Base-by-base conservation (phyloP, 768 basidiomycete genomes). In the Boletus bicolor region DNA sequence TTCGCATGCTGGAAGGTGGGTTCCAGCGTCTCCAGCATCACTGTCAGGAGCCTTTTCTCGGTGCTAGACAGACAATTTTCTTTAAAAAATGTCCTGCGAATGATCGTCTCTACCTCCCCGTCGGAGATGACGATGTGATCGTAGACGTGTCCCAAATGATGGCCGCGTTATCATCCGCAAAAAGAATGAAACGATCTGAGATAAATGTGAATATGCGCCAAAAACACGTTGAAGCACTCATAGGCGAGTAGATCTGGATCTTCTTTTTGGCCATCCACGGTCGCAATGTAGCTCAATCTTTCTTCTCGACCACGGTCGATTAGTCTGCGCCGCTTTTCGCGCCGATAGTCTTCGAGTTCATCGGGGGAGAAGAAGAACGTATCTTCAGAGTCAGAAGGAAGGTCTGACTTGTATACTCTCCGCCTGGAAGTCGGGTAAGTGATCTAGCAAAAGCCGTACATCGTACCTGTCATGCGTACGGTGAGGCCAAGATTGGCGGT, bases 381-480 rank as follows among this genome's bases (percentile, higher is more conserved):
- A 61, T 95, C 92, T 73, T 94, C 93, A 5, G 83, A 68, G 64
- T 94, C 92, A 0, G 92, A 93, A 5, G 91, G 86, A 3, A 94
- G 79, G 68, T 92, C 87, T 0, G 86, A 87, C 11, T 6, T 32
- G 58, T 32, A 14, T 37, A 8, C 8, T 26, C 44, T 60, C 53
- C 24, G 55, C 41, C 44, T 15, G 44, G 2, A 42, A 24, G 14
- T 52, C 5, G 24, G 75, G 77, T 0, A 83, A 66, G 2, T 80
- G 60, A 41, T 91, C 82, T 21, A 93, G 75, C 15, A 94, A 75
- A 19, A 94, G 82, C 3, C 91, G 84, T 5, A 83, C 84, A 63
- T 94, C 91, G 71, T 89, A 91, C 75, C 93, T 94, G 72, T 59
- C 36, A 37, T 38, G 58, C 21, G 43, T 32, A 39, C 30, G 51